phyloP scores from a whole-genome alignment of 2,329 filamentous ascomycete species.

The Aspergillus sp. region DNA sequence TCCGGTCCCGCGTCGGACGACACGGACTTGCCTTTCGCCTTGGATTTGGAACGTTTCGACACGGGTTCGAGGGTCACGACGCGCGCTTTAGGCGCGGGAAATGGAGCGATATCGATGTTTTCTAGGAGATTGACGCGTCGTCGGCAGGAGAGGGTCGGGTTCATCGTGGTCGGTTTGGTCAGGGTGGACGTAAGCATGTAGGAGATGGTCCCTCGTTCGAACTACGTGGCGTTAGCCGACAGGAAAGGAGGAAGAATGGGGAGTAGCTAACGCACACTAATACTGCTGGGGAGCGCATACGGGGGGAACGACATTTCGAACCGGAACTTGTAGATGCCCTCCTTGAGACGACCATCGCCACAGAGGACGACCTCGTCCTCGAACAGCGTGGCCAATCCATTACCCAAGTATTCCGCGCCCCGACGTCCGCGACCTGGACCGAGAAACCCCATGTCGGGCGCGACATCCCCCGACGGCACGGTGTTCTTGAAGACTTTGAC shows the following conservation, averaged over 20 bases:
- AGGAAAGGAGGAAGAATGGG: conserved; percentile 5
- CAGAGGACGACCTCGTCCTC: conserved; percentile 64
- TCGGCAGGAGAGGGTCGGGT: conserved; percentile 75
- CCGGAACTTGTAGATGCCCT: conserved; percentile 65
- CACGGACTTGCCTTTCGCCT: conserved; percentile 48
- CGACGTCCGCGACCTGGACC: conserved; percentile 54
- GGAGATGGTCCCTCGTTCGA: conserved; percentile 88
- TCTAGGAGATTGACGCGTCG: conserved; percentile 77
- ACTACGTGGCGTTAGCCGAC: conserved; percentile 53
- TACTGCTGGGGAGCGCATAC: conserved; percentile 71
- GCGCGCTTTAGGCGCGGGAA: conserved; percentile 71
- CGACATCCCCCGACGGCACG: conserved; percentile 53
- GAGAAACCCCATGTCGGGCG: conserved; percentile 49
- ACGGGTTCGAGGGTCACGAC: conserved; percentile 87
- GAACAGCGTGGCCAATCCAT: conserved; percentile 63
- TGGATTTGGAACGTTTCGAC: conserved; percentile 65
- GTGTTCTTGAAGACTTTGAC: conserved; percentile 65
- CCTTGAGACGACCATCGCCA: conserved; percentile 61
- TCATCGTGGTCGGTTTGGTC: conserved; percentile 82
- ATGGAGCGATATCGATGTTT: conserved; percentile 75
- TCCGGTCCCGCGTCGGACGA: conserved; percentile 41
- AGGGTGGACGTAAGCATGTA: conserved; percentile 89
- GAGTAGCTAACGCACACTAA: conserved; percentile 67
- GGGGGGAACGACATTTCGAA: conserved; percentile 62
- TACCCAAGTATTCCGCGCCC: conserved; percentile 57